A percentile compares a stretch with the other conserved stretches of the same genome.
These are phyloP conservation scores for Nakazawaea pomicola DNA, from an alignment of 805 yeast genomes.

Conservation along the genomic window DNA sequence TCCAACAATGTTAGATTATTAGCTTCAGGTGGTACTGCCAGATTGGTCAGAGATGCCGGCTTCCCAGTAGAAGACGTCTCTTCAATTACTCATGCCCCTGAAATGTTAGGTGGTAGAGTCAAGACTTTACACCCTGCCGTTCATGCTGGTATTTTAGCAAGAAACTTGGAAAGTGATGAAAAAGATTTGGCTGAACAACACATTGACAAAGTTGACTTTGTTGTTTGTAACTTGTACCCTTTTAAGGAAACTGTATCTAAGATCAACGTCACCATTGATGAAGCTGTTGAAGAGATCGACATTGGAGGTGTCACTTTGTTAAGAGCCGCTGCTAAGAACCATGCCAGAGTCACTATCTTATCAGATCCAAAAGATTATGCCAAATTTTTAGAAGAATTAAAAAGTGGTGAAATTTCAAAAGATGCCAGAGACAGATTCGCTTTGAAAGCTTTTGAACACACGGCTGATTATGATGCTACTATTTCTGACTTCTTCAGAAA, in stretches of 20 bases:
- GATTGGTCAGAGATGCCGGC: constrained; percentile 91
- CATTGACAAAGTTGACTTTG: constrained; percentile 93
- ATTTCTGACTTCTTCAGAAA: constrained; percentile 97
- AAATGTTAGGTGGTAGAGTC: constrained; percentile 98
- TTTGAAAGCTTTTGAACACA: constrained; percentile 95
- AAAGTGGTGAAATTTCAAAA: constrained; percentile 63
- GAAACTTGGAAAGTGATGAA: constrained; percentile 88
- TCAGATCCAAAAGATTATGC: constrained; percentile 95
- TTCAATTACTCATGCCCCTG: constrained; percentile 95
- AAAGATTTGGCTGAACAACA: constrained; percentile 82
- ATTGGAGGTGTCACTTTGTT: constrained; percentile 96
- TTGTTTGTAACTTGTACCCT: constrained; percentile 96
- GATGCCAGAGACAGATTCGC: constrained; percentile 81
- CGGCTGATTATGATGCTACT: constrained; percentile 95
- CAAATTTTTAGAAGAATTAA: constrained; percentile 75
- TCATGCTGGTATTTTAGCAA: constrained; percentile 95
- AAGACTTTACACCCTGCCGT: constrained; percentile 98
- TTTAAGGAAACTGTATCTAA: constrained; percentile 96
- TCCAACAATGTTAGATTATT: constrained; percentile 85
- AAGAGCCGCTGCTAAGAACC: constrained; percentile 99
- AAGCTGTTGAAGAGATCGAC: constrained; percentile 98
- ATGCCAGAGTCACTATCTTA: constrained; percentile 89
- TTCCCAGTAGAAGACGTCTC: constrained; percentile 97
- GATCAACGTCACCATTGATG: constrained; percentile 90
- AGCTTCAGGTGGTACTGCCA: constrained; percentile 98